Evolutionary conservation across 2,329 filamentous ascomycete genomes (phyloP), one percentile per base, ranked within the genome.

Genomic region (Colletotrichum orbiculare): DNA sequence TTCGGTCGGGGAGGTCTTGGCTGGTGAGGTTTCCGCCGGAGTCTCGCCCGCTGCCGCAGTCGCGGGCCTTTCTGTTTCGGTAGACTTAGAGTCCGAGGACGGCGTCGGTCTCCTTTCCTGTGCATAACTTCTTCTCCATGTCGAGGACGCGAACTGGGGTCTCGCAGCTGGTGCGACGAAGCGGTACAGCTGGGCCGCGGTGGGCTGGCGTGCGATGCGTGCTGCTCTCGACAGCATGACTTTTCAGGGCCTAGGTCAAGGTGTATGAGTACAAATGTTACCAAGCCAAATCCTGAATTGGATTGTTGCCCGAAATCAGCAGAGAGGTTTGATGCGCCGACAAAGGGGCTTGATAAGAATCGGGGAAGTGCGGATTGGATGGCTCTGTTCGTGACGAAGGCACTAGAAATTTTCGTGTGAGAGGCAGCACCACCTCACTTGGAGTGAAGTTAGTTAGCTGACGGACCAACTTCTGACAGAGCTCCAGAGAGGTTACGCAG

Each of bases 141-240:
- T 61, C 50, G 66, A 49, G 42, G 58, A 41, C 38, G 43, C 46
- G 17, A 68, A 59, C 34, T 56, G 61, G 10, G 65, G 58, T 58
- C 67, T 67, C 13, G 54, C 42, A 39, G 65, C 50, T 39, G 68
- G 69, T 47, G 55, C 64, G 48, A 55, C 62, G 34, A 62, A 57
- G 48, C 68, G 67, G 47, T 67, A 60, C 56, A 68, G 49, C 41
- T 64, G 67, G 45, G 64, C 60, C 45, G 67, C 62, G 45, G 64
- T 52, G 11, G 60, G 66, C 63, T 67, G 60, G 53, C 69, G 66
- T 66, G 66, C 68, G 50, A 70, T 55, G 35, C 64, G 66, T 53
- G 68, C 68, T 61, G 67, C 67, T 57, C 69, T 63, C 48, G 69
- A 71, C 62, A 71, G 59, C 69, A 71, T 71, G 57, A 47, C 64